phyloP scores from a whole-genome alignment of 179 eudicot species.

The Spergularia azorica region DNA sequence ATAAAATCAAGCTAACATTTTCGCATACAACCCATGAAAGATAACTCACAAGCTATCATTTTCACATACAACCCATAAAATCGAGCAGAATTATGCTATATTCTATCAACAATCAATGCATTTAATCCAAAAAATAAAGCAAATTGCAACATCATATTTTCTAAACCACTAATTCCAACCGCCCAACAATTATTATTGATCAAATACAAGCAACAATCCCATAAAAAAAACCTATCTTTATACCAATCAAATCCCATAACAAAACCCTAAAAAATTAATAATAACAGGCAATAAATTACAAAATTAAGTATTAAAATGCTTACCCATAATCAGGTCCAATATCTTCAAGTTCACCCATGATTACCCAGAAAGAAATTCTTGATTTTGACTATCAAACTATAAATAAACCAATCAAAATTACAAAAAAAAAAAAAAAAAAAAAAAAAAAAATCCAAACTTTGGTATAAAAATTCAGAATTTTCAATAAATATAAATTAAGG shows the following conservation, averaged over 20 bases:
- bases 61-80: too few relatives aligned
- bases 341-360: slow-evolving; percentile 53
- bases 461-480: not conserved
- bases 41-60: not conserved
- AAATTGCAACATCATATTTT: not conserved
- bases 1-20: too few relatives aligned
- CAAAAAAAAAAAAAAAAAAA: not conserved
- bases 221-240: not conserved
- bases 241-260: not conserved
- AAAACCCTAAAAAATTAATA: not conserved
- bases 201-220: not conserved
- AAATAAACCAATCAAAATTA: slow-evolving; percentile 1
- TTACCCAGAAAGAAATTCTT: slow-evolving; percentile 26
- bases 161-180: not conserved
- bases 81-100: not conserved
- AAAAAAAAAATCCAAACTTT: slow-evolving; percentile 1
- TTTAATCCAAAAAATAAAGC: not conserved
- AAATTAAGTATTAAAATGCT: slow-evolving; percentile 7
- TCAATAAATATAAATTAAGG: not conserved
- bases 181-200: not conserved
- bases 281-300: not conserved
- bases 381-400: not conserved
- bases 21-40: too few relatives aligned
- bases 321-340: slow-evolving; percentile 66
- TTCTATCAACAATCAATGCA: not conserved